Evolutionary conservation across 2,329 filamentous ascomycete species (phyloP), one percentile per base, ranked within the genome.

Genomic region (Colletotrichum cordylinicola): DNA sequence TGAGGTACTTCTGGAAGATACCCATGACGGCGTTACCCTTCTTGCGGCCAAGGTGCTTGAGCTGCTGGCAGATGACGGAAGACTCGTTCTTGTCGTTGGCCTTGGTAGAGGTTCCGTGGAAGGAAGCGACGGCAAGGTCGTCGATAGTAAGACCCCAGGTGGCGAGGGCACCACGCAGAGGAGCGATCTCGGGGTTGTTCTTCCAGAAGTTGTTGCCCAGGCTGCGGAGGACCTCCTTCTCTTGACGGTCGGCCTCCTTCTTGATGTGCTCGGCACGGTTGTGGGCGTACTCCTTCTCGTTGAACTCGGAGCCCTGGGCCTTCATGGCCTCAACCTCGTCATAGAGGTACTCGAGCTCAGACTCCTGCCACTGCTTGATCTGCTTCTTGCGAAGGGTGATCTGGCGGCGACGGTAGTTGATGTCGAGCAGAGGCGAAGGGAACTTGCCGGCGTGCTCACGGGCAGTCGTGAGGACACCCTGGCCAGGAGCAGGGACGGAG

Each of bases 21-120:
- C 96, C 97, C 79, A 98, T 87, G 16, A 99, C 90, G 37, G 97
- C 96, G 82, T 99, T 99, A 82, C 98, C 97, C 93, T 98, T 98
- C 87, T 93, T 94, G 81, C 97, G 95, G 79, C 97, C 97, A 69
- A 99, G 93, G 84, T 99, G 98, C 80, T 93, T 93, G 86, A 99
- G 92, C 87, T 99, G 98, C 85, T 98, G 93, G 90, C 96, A 98
- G 81, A 99, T 94, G 82, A 98, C 97, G 70, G 96, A 96, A 21
- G 97, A 98, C 86, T 99, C 97, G 87, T 99, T 99, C 93, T 98
- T 98, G 90, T 99, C 97, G 86, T 99, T 99, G 80, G 97, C 97
- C 83, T 98, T 96, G 79, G 97, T 99, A 1, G 97, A 98, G 55
- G 97, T 99, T 82, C 97, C 97, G 89, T 99, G 97, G 95, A 98